Conservation (phyloP, 495 filamentous ascomycete genomes). For the Collariella sp. region DNA sequence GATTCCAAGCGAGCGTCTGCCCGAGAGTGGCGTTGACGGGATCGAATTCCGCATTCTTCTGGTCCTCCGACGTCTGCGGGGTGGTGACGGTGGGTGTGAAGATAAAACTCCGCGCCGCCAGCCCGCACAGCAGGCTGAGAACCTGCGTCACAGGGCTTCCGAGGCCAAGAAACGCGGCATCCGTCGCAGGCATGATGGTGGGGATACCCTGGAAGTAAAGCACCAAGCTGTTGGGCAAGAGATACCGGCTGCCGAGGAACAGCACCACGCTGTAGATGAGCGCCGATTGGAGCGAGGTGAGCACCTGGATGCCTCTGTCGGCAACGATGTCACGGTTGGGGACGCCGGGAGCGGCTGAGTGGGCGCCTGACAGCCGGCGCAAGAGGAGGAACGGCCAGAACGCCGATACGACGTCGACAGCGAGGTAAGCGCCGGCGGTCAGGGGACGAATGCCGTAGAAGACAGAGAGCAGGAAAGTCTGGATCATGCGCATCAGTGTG, state of each 20-base stretch:
- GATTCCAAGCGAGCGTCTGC: conserved; percentile 54
- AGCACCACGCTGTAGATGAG: conserved; percentile 59
- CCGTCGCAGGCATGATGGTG: conserved; percentile 54
- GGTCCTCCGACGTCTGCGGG: conserved; percentile 30
- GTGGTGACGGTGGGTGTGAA: conserved; percentile 59
- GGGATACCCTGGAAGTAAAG: conserved; percentile 60
- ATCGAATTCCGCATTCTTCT: conserved; percentile 38
- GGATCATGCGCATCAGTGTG: conserved; percentile 14
- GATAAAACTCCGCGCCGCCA: conserved; percentile 61
- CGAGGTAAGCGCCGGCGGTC: conserved; percentile 48
- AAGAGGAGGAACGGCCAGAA: conserved; percentile 64
- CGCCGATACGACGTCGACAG: conserved; percentile 56
- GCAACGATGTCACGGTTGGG: conserved; percentile 63
- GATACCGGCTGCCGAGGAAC: conserved; percentile 53
- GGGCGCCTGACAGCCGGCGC: conserved; percentile 52
- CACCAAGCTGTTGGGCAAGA: conserved; percentile 59
- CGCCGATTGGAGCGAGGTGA: conserved; percentile 56
- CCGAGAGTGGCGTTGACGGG: conserved; percentile 44
- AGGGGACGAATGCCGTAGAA: conserved; percentile 61
- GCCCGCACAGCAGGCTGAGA: conserved; percentile 44
- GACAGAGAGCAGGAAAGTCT: conserved; percentile 57
- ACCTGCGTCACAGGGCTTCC: conserved; percentile 39
- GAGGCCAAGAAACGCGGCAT: conserved; percentile 47
- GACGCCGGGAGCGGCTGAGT: conserved; percentile 48
- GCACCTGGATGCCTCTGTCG: conserved; percentile 52